phyloP scores from a whole-genome alignment of 2,329 filamentous ascomycete species.

The Venturia oleaginea region DNA sequence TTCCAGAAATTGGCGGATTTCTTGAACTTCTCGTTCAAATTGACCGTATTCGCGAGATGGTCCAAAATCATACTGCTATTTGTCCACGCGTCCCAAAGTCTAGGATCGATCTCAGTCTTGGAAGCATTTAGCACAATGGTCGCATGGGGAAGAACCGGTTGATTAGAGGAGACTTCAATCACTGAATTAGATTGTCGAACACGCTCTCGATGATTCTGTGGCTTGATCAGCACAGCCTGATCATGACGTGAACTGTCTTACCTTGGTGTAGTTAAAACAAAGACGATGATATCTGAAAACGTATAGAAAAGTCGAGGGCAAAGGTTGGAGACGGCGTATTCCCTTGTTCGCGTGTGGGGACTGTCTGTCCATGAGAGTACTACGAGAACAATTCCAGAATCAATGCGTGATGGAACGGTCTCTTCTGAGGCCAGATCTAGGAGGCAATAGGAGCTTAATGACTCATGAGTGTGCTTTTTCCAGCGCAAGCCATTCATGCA shows the following conservation, averaged over 20 bases:
- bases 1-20: conserved; percentile 37
- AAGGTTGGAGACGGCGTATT: conserved; percentile 31
- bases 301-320: conserved; percentile 35
- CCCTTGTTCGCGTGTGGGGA: conserved; percentile 21
- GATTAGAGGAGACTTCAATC: conserved; percentile 46
- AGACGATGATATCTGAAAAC: conserved; percentile 36
- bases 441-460: conserved; percentile 40
- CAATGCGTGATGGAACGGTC: not conserved
- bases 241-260: not conserved
- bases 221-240: not conserved
- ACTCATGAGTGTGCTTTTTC: conserved; percentile 45
- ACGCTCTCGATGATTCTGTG: conserved; percentile 33
- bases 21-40: conserved; percentile 27
- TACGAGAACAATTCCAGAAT: too few relatives aligned
- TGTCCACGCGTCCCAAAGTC: conserved; percentile 35
- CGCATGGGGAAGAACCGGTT: conserved; percentile 46
- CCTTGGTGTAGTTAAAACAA: conserved; percentile 30
- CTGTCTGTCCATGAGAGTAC: conserved; percentile 27
- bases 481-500: conserved; percentile 40
- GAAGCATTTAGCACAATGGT: conserved; percentile 45
- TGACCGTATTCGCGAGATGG: conserved; percentile 27
- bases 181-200: conserved; percentile 37
- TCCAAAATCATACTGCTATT: conserved; percentile 33
- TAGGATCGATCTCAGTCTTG: conserved; percentile 29
- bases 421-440: conserved; percentile 15